Evolutionary conservation across 805 yeast species (phyloP), one percentile per base, ranked within the genome.

Genomic region (Maudiozyma barnettii): DNA sequence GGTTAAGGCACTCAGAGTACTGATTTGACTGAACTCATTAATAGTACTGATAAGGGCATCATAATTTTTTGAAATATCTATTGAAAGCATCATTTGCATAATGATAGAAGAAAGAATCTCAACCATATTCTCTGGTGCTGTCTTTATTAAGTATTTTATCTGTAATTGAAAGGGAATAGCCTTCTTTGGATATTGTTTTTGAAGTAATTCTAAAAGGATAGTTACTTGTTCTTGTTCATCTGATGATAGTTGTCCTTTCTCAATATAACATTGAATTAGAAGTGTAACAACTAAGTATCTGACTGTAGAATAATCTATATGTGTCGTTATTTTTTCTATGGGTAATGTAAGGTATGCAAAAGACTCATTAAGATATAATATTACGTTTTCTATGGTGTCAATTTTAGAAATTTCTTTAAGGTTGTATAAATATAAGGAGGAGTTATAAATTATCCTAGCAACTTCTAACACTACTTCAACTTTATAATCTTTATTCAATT

Each of bases 71-170:
- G 44, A 43, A 0, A 61, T 45, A 5, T 65, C 54, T 1, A 67
- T 57, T 1, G 67, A 53, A 49, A 63, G 58, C 0, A 71, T 53
- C 67, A 69, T 63, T 41, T 63, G 61, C 68, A 70, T 70, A 1
- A 70, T 49, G 1, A 57, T 50, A 19, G 64, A 66, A 45, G 66
- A 67, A 23, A 54, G 46, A 2, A 54, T 47, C 12, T 50, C 56
- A 6, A 47, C 43, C 2, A 46, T 21, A 4, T 48, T 40, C 1
- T 47, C 21, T 2, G 10, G 30, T 4, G 51, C 46, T n/a, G 50
- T 49, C 1, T 48, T 16, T 22, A 49, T 51, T 14, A 33, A 26
- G 6, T 62, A 45, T 21, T 57, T 54, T 3, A 70, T 53, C 1
- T 55, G 51, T 16, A 70, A 47, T 19, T 57, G 55, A 45, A 63